phyloP scores from a whole-genome alignment of 805 yeast genomes.

The Ogataea pilisensis region DNA sequence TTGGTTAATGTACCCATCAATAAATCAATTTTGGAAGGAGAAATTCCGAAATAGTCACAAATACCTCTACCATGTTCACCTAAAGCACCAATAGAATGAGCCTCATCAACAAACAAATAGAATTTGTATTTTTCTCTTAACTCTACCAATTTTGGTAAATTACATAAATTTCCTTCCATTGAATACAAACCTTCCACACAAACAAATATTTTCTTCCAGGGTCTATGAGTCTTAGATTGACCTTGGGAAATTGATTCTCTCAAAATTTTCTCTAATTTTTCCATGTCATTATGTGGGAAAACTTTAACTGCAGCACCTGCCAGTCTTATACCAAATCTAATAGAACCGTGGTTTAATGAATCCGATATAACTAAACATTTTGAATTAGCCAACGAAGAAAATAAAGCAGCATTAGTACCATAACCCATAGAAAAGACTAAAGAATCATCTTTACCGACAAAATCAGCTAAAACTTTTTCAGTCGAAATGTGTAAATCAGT shows the following conservation, averaged over 20 bases:
- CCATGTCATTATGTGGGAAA: constrained; percentile 89
- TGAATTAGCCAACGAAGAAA: constrained; percentile 76
- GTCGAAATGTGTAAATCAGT: constrained; percentile 69
- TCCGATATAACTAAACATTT: constrained; percentile 91
- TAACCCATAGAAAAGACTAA: constrained; percentile 90
- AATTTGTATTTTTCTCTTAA: constrained; percentile 82
- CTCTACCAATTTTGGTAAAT: constrained; percentile 70
- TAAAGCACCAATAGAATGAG: constrained; percentile 98
- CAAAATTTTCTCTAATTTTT: constrained; percentile 65
- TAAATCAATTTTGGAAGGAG: constrained; percentile 73
- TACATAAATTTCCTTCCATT: constrained; percentile 88
- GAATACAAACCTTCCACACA: constrained; percentile 92
- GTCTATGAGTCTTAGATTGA: constrained; percentile 92
- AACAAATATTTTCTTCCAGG: constrained; percentile 84
- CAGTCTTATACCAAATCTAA: constrained; percentile 88
- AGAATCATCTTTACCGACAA: constrained; percentile 88
- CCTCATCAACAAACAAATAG: constrained; percentile 91
- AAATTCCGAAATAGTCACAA: constrained; percentile 85
- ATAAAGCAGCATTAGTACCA: constrained; percentile 88
- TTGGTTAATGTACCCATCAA: constrained; percentile 98
- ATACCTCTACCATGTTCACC: constrained; percentile 94
- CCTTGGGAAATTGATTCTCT: constrained; percentile 89
- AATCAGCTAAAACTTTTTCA: constrained; percentile 74
- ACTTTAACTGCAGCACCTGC: constrained; percentile 92
- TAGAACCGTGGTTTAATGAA: constrained; percentile 92